Evolutionary conservation across 78 protist species (phyloP), one percentile per base, ranked within the genome.

Genomic region (Dictyostelium purpureum): DNA sequence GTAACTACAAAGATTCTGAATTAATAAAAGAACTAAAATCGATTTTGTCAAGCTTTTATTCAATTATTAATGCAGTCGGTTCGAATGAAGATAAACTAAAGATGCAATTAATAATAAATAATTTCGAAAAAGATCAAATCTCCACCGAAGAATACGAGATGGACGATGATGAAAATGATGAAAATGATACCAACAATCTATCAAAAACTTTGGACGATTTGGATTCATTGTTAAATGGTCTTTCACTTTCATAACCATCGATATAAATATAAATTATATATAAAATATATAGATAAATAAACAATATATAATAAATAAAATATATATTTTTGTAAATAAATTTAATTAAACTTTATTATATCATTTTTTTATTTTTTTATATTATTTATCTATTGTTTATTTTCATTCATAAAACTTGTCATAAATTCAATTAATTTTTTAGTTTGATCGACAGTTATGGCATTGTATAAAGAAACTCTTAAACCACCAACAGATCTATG

Each of bases 401-500:
- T 56, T 56, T 88, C 75, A 1, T 52, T 37, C 49, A 52, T 38
- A 74, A 93, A 93, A 43, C 49, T 71, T 7, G 76, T 63, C 96
- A 93, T 85, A 73, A 93, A 93, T 2, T 28, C 33, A 43, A 81
- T 43, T 54, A 97, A 95, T 54, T n/a, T 38, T n/a, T 94, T 37
- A 6, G 65, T 40, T 35, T 93, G 94, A 54, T 95, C 98, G 33
- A 89, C 6, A 12, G 97, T 83, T 66, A 96, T 79, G 35, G 99
- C 98, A 80, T 98, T 98, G 85, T 98, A 98, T 61, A 97, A 28
- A 40, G 98, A 96, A 5, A 96, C 98, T 49, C 99, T 93, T 49
- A 97, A 38, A 18, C 98, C 98, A 43, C 99, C 99, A 33, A 97
- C 98, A 10, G 97, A 91, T 38, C 98, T 69, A 87, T 97, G 98